A percentile compares a stretch with the other conserved stretches of the same genome.
Conservation (phyloP, 1,284 basidiomycete genomes). For the Melampsora americana region DNA sequence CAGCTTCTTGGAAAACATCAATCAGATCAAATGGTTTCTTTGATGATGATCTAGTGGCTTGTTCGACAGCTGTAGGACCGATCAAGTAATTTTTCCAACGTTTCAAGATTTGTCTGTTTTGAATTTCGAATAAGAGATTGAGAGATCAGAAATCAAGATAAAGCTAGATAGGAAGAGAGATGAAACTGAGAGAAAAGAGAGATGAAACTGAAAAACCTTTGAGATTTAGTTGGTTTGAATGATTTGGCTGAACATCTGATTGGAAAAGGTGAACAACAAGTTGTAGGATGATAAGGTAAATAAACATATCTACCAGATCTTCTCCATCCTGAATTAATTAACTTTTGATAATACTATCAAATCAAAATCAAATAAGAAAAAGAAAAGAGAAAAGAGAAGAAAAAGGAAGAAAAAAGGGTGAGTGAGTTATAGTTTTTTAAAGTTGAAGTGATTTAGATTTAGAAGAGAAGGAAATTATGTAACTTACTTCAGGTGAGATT, state of each 20-base stretch:
- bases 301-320: slow-evolving; percentile 68
- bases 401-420: too few species aligned
- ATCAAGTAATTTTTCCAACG: slow-evolving; percentile 1
- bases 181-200: too few species aligned
- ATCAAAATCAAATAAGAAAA: too few species aligned
- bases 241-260: slow-evolving; percentile 64
- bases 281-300: slow-evolving; percentile 73
- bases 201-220: too few species aligned
- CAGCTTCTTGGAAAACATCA: slow-evolving; percentile 51
- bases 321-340: slow-evolving; percentile 87
- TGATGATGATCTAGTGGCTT: slow-evolving; percentile 51
- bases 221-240: slow-evolving; percentile 18
- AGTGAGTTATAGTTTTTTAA: too few species aligned
- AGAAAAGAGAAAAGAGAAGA: too few species aligned
- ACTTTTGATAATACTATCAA: slow-evolving; percentile 56
- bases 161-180: too few species aligned
- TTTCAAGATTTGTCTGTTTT: slow-evolving; percentile 21
- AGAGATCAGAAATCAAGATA: too few species aligned
- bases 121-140: neutral
- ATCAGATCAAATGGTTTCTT: slow-evolving; percentile 31
- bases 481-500: slow-evolving; percentile 23
- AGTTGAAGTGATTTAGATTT: neutral
- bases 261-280: slow-evolving; percentile 90
- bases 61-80: neutral
- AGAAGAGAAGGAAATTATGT: neutral